phyloP scores from a whole-genome alignment of 2,329 filamentous ascomycete genomes.

The Parascedosporium putredinis region DNA sequence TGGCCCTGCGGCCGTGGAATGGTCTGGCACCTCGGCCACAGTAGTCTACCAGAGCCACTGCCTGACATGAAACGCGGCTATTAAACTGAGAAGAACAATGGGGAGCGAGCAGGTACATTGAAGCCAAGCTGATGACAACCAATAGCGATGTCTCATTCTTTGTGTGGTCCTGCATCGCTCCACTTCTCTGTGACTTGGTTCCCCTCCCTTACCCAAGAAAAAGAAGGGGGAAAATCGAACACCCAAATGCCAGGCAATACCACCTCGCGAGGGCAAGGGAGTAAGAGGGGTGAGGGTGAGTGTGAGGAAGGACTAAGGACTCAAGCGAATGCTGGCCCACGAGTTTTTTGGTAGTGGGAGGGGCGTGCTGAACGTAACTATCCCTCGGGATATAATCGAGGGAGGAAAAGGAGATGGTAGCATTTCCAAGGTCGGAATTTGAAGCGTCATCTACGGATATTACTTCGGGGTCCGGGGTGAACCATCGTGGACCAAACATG shows the following conservation, averaged over 20 bases:
- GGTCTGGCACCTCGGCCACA: neutral
- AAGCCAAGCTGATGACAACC: neutral
- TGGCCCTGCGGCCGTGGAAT: neutral
- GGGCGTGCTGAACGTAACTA: no score
- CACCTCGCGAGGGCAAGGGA: no score
- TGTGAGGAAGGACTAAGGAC: no score
- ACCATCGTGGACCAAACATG: neutral
- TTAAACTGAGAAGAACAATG: neutral
- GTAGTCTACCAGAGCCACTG: neutral
- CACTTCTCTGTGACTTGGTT: neutral
- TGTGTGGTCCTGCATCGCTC: neutral
- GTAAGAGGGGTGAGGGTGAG: no score
- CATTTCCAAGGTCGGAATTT: neutral
- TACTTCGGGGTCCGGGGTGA: neutral
- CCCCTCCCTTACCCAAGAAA: no score
- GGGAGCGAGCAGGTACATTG: neutral
- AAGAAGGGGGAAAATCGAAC: no score
- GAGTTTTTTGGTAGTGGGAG: no score
- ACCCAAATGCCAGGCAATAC: no score
- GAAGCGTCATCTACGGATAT: neutral
- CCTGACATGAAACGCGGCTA: slow-evolving; percentile 7
- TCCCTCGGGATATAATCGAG: no score
- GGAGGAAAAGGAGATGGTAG: neutral
- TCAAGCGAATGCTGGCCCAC: no score
- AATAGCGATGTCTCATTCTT: neutral